These are phyloP conservation scores for Pleomassaria siparia DNA, from an alignment of 2,329 filamentous ascomycete species.

Conservation along the genomic window DNA sequence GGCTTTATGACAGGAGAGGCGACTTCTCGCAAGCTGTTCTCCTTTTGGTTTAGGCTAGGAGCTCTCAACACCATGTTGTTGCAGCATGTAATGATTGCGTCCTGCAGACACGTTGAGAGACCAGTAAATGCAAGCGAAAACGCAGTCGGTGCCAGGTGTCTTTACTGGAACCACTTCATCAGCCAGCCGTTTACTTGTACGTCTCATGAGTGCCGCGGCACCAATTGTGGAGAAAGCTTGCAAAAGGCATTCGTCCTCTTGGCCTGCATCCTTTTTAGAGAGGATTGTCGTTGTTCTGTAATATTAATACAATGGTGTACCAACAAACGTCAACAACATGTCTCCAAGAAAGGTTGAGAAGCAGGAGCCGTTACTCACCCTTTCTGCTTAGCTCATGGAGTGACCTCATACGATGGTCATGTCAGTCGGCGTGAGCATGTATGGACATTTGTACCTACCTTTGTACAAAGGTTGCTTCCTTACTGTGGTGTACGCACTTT, in stretches of 20 bases:
- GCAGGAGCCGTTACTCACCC: conserved; percentile 1
- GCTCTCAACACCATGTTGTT: neutral
- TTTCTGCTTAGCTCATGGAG: neutral
- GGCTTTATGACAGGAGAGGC: neutral
- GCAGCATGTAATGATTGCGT: neutral
- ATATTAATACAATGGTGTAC: neutral
- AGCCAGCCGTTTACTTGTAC: neutral
- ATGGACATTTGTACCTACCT: neutral
- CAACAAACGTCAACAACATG: neutral
- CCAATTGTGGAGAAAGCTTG: neutral
- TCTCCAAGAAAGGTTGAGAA: neutral
- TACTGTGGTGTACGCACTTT: neutral
- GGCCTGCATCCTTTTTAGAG: neutral
- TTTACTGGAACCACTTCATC: neutral
- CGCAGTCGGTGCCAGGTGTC: conserved; percentile 1
- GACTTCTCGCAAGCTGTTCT: conserved; percentile 1
- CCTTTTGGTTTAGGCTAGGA: neutral
- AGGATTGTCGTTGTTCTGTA: neutral
- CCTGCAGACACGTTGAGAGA: neutral
- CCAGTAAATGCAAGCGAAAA: neutral
- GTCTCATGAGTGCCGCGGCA: neutral
- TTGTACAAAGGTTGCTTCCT: neutral
- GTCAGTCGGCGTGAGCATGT: neutral
- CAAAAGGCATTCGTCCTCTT: neutral
- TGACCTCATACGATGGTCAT: neutral